Base-by-base conservation (phyloP, 176 grass and related monocot species). In the Tuctoria greenei region DNA sequence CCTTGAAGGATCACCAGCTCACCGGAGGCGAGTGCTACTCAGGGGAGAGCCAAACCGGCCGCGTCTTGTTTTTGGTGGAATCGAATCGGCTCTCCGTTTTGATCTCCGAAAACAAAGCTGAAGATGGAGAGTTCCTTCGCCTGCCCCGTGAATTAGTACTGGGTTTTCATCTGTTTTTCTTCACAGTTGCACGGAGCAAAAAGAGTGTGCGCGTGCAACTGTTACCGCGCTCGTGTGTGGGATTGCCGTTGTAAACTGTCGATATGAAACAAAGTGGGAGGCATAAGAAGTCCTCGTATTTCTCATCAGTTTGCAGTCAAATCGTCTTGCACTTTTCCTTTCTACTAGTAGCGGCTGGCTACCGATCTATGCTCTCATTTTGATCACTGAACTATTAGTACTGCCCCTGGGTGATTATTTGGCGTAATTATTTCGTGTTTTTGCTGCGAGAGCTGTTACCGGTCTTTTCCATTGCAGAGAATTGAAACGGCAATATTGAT, bases 41-140 rank as follows among this genome's bases (percentile, higher is more conserved):
- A 7, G 52, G 15, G 39, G 47, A 50, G 11, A 13, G 8, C 5
- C 50, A 10, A 28, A 34, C 10, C 28, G 28, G 39, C 66, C 42
- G 40, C 24, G 47, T 18, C 79, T 39, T 17, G 10, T 66, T 15
- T 16, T 34, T 25, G 52, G 16, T 24, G 60, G 24, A 25, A 64
- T 5, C 67, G 6, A 49, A 61, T 4, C 24, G 35, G 27, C 43
- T 69, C 35, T 9, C 52, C 63, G 25, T 79, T 67, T 63, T 79
- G 64, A 65, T 80, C 75, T 83, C 81, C 46, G 69, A 18, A 79
- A 79, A 79, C 37, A 73, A 79, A 79, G 45, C 16, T 75, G 86
- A 75, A 84, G 70, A 70, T 0, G 76, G 41, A 64, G 52, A 55
- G 17, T 8, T 51, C 6, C 25, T 61, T 79, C 16, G 31, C 31